Percentiles rank a stretch among this genome's conserved stretches.
Conservation (phyloP, 1,284 basidiomycete genomes). For the Psilocybe mexicana region DNA sequence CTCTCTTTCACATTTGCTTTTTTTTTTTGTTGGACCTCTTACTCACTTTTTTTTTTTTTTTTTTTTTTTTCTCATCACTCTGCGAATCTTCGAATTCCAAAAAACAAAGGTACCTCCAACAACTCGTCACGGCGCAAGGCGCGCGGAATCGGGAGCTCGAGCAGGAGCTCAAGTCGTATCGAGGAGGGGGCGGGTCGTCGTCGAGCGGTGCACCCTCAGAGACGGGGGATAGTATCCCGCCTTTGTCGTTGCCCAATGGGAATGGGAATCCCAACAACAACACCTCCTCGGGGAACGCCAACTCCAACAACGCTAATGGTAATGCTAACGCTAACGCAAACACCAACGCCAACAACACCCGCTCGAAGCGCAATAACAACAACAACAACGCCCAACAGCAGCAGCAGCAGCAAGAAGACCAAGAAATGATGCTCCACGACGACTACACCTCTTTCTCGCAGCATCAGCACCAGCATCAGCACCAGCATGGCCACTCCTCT, state of each 20-base stretch:
- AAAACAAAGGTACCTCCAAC: constrained; percentile 68
- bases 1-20: no score
- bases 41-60: background rate
- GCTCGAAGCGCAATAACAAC: background rate
- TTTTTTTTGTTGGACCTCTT: background rate
- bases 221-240: constrained; percentile 2
- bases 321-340: no score
- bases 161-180: constrained; percentile 52
- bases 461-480: no score
- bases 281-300: background rate
- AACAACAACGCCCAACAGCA: background rate
- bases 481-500: background rate
- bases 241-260: background rate
- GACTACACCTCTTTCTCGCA: constrained; percentile 3
- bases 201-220: constrained; percentile 14
- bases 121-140: constrained; percentile 77
- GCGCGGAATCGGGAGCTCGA: constrained; percentile 77
- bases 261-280: background rate
- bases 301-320: no score
- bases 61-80: background rate
- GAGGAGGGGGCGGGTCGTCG: constrained; percentile 23
- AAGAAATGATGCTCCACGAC: constrained; percentile 27
- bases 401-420: constrained; percentile 5
- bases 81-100: background rate
- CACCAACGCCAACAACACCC: background rate